These are phyloP conservation scores for Aspergillus ellipticus DNA, from an alignment of 495 filamentous ascomycete genomes.

Conservation along the genomic window DNA sequence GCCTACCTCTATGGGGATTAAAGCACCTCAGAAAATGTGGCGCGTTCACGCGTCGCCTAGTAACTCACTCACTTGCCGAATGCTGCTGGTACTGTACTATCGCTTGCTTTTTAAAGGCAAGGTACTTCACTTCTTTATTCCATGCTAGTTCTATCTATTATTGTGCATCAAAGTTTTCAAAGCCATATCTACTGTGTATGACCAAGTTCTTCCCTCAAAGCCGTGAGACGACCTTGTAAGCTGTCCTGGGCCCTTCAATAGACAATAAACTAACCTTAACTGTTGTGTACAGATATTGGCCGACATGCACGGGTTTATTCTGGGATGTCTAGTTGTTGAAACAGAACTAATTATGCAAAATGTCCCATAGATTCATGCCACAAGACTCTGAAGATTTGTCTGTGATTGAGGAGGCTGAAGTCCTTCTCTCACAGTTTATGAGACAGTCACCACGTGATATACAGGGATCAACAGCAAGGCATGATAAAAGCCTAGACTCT, in stretches of 20 bases:
- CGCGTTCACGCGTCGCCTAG: slow-evolving; percentile 2
- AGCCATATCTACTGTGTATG: too few relatives aligned
- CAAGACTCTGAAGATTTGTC: slow-evolving; percentile 11
- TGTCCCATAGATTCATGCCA: neutral
- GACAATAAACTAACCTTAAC: neutral
- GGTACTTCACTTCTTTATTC: neutral
- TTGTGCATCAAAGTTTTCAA: neutral
- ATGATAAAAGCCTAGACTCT: neutral
- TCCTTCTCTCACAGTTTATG: slow-evolving; percentile 23
- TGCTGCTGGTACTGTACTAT: neutral
- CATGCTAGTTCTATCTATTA: neutral
- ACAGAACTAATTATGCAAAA: neutral
- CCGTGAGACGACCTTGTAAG: neutral
- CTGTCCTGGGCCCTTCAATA: neutral
- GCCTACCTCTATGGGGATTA: slow-evolving; percentile 7
- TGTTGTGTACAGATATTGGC: neutral
- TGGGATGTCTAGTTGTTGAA: neutral
- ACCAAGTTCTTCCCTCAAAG: neutral
- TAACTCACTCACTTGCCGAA: neutral
- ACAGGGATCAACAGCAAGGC: neutral
- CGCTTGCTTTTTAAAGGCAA: neutral
- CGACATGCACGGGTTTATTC: neutral
- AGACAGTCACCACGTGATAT: slow-evolving; percentile 9
- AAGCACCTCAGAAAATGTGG: neutral
- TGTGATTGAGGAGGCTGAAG: slow-evolving; percentile 15